Percentiles rank a stretch among this genome's conserved stretches.
These are phyloP conservation scores for Phytophthora rubi DNA, from an alignment of 352 stramenopile species.

Conservation along the genomic window DNA sequence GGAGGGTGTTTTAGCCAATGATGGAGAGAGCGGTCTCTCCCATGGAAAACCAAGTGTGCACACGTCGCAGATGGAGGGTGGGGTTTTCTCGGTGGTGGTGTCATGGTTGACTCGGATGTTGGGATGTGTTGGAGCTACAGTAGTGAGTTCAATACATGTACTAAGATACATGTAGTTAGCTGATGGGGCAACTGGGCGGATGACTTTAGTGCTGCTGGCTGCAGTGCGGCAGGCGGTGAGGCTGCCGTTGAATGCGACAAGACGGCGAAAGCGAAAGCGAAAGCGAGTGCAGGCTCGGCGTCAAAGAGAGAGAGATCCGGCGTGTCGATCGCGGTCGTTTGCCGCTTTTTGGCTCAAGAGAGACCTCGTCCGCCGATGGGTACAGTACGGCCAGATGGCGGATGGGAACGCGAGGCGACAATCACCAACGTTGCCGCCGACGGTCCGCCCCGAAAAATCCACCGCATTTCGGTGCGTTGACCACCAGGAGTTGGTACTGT, in stretches of 20 bases:
- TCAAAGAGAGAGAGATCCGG: slow-evolving; percentile 7
- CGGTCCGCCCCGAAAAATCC: slow-evolving; percentile 31
- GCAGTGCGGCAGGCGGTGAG: not conserved
- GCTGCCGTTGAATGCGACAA: not conserved
- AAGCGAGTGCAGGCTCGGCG: not conserved
- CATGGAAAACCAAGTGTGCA: slow-evolving; percentile 3
- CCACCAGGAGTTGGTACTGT: too few relatives aligned
- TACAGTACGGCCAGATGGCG: slow-evolving; percentile 21
- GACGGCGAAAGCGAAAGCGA: not conserved
- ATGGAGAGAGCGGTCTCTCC: not conserved
- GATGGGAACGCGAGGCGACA: slow-evolving; percentile 21
- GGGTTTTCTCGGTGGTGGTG: not conserved
- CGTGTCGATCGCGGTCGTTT: slow-evolving; percentile 23
- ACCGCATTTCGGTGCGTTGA: slow-evolving; percentile 29
- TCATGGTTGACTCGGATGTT: not conserved
- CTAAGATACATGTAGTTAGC: not conserved
- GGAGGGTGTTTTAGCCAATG: not conserved
- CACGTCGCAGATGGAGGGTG: slow-evolving; percentile 20
- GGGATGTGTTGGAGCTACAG: too few relatives aligned
- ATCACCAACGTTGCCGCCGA: slow-evolving; percentile 2
- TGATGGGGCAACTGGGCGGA: not conserved
- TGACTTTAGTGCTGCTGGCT: not conserved
- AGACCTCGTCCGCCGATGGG: not conserved
- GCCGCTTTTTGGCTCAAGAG: not conserved
- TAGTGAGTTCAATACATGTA: not conserved